Conservation (phyloP, 1,139 yeast species). For the Scheffersomyces parashehatae region DNA sequence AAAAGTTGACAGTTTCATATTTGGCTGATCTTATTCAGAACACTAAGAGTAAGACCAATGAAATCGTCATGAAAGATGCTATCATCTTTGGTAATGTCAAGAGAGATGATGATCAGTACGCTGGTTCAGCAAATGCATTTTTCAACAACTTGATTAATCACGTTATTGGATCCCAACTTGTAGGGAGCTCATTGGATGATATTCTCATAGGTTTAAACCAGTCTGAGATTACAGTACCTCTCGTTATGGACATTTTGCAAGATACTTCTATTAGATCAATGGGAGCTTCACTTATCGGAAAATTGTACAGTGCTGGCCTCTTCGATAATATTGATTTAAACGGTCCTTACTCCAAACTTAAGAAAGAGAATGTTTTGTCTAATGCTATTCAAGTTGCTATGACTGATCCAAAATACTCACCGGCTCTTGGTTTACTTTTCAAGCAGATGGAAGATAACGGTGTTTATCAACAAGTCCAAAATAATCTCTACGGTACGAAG, state of each 20-base stretch:
- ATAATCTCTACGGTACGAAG: slow-evolving; percentile 35
- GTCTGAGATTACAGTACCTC: slow-evolving; percentile 32
- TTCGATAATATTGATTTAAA: slow-evolving; percentile 31
- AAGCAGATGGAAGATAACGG: slow-evolving; percentile 36
- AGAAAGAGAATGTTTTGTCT: slow-evolving; percentile 23
- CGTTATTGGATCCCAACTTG: slow-evolving; percentile 26
- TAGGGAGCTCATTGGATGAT: slow-evolving; percentile 23
- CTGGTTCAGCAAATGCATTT: slow-evolving; percentile 38
- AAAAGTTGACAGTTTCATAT: slow-evolving; percentile 26
- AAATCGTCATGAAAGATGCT: slow-evolving; percentile 14
- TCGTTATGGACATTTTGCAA: slow-evolving; percentile 26
- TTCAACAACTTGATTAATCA: slow-evolving; percentile 32
- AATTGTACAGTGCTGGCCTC: slow-evolving; percentile 36
- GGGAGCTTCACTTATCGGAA: slow-evolving; percentile 22
- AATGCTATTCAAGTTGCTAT: slow-evolving; percentile 26
- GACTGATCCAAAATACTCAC: slow-evolving; percentile 32
- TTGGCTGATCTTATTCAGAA: slow-evolving; percentile 28
- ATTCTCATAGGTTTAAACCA: slow-evolving; percentile 34
- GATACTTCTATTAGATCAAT: slow-evolving; percentile 25
- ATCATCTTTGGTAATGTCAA: slow-evolving; percentile 9
- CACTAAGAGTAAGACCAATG: slow-evolving; percentile 23
- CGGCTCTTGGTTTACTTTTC: slow-evolving; percentile 35
- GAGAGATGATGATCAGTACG: slow-evolving; percentile 15
- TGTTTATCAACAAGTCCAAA: slow-evolving; percentile 31
- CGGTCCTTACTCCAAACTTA: slow-evolving; percentile 21